Evolutionary conservation across 2,329 filamentous ascomycete genomes (phyloP).

Genomic region (Fonsecaea monophora): DNA sequence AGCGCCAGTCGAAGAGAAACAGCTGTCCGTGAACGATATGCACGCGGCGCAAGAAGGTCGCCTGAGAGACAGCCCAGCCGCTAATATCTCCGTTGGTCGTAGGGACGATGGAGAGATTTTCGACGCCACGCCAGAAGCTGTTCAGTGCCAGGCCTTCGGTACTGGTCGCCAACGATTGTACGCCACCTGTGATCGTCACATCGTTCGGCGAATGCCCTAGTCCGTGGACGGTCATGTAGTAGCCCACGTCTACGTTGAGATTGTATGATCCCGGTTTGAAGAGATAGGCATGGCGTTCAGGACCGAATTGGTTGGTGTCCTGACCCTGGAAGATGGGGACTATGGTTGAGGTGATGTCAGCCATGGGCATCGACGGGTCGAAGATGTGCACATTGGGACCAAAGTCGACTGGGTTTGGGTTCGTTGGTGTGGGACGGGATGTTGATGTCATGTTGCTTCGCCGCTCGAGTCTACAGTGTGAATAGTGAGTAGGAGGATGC

Average conservation of each 20-base stretch:
- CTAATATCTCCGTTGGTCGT: conserved; percentile 1
- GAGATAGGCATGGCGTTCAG: background rate
- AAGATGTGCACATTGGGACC: conserved; percentile 1
- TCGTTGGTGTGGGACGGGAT: background rate
- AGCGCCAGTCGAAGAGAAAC: conserved; percentile 5
- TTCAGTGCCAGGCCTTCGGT: background rate
- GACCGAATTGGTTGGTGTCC: background rate
- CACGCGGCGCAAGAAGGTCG: background rate
- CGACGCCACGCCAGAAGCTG: conserved; percentile 4
- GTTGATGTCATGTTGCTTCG: background rate
- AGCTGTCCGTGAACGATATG: background rate
- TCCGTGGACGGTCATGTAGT: conserved; percentile 4
- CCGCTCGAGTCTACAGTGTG: background rate
- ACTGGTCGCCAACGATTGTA: background rate
- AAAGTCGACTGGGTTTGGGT: background rate
- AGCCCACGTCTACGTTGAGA: background rate
- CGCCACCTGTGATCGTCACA: background rate
- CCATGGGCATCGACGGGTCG: conserved; percentile 1
- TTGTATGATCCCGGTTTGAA: conserved; percentile 4
- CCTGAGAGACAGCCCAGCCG: conserved; percentile 2
- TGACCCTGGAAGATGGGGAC: conserved; percentile 1
- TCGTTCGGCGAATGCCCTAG: background rate
- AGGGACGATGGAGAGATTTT: conserved; percentile 1
- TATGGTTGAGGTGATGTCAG: background rate
- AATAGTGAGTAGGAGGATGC: background rate